Conservation (phyloP, 176 grass and related monocot species). For the Triticum turgidum region DNA sequence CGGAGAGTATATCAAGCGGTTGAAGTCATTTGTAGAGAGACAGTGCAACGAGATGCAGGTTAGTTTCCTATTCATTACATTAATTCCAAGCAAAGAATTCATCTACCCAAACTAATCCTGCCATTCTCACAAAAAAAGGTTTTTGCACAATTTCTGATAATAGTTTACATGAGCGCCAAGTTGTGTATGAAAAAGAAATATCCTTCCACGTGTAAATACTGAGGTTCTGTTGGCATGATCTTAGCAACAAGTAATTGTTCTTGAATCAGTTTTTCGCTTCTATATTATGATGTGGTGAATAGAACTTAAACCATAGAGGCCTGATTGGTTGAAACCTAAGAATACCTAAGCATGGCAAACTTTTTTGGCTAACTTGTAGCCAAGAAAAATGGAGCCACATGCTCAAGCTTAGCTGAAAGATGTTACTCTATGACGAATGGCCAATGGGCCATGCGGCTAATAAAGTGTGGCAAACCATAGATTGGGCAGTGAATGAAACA, state of each 20-base stretch:
- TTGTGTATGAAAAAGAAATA: slow-evolving; percentile 47
- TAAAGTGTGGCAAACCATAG: not conserved
- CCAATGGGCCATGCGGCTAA: not conserved
- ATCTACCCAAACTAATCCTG: slow-evolving; percentile 11
- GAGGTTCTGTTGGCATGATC: slow-evolving; percentile 41
- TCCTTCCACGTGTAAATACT: slow-evolving; percentile 42
- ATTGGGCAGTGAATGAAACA: not conserved
- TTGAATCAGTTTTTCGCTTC: slow-evolving; percentile 13
- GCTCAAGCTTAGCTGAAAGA: not conserved
- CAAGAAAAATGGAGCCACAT: not conserved
- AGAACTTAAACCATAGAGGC: not conserved
- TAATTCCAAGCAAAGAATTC: not conserved
- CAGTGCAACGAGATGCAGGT: slow-evolving; percentile 99
- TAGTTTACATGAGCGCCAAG: not conserved
- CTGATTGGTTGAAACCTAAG: slow-evolving; percentile 5
- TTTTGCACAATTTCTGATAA: not conserved
- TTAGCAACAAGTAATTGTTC: slow-evolving; percentile 2
- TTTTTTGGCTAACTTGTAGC: slow-evolving; percentile 1
- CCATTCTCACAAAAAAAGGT: not conserved
- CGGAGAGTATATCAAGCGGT: slow-evolving; percentile 79
- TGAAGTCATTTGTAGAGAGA: slow-evolving; percentile 89
- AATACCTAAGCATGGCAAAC: not conserved
- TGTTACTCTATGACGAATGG: not conserved
- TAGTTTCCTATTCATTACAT: slow-evolving; percentile 14
- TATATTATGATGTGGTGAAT: slow-evolving; percentile 9